Evolutionary conservation across 1,139 yeast species (phyloP).

Genomic region (Suhomyces ambrosiae): DNA sequence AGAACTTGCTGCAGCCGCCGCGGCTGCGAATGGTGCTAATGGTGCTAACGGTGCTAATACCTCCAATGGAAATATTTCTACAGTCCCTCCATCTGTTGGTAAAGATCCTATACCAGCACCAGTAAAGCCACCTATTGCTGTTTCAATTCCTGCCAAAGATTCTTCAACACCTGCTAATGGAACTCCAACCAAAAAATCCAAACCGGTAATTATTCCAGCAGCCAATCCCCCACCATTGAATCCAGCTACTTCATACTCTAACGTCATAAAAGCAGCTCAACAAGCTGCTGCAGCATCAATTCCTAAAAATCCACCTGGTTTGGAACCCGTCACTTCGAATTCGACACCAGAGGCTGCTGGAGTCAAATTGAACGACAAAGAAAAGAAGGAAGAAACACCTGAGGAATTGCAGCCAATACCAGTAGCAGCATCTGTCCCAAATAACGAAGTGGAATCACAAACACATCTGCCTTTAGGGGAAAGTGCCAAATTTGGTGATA

Average conservation of each 20-base stretch:
- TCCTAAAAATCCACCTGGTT: conserved; percentile 14
- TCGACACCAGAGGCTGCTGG: conserved; percentile 3
- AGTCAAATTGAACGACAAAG: conserved; percentile 5
- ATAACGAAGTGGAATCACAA: conserved; percentile 15
- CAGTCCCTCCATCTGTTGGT: conserved; percentile 12
- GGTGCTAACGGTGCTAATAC: conserved; percentile 11
- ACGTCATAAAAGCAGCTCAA: conserved; percentile 25
- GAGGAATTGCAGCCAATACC: conserved; percentile 5
- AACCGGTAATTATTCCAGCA: conserved; percentile 18
- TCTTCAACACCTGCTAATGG: conserved; percentile 9
- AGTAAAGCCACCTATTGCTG: conserved; percentile 19
- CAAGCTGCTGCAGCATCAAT: conserved; percentile 17
- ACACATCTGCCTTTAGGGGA: conserved; percentile 24
- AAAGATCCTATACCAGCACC: conserved; percentile 13
- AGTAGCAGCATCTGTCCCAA: conserved; percentile 6
- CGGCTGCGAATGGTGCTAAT: conserved; percentile 18
- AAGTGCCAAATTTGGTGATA: conserved; percentile 32
- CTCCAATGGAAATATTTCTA: neutral
- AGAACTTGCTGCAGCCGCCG: conserved; percentile 8
- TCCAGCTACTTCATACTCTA: conserved; percentile 23
- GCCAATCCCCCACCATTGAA: conserved; percentile 22
- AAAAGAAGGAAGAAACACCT: conserved; percentile 6
- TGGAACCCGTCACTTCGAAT: conserved; percentile 2
- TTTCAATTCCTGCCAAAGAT: conserved; percentile 21
- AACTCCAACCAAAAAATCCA: conserved; percentile 18